Evolutionary conservation across 805 yeast genomes (phyloP).

Genomic region (Scheffersomyces ergatensis): DNA sequence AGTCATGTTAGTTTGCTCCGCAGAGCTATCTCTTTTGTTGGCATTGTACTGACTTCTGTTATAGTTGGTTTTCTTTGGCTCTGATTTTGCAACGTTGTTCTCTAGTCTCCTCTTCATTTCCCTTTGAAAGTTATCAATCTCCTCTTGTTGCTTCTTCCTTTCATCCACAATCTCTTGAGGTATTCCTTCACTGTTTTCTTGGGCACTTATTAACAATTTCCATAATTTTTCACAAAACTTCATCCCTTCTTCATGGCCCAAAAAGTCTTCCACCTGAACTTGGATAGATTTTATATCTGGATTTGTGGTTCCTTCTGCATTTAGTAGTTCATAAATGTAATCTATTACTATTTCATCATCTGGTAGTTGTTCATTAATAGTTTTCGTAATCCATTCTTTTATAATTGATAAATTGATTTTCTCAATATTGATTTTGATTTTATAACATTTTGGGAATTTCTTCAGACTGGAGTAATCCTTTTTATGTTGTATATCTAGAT

Average conservation of each 20-base stretch:
- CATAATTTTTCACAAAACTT: slow-evolving; percentile 43
- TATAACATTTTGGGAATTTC: slow-evolving; percentile 35
- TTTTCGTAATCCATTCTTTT: slow-evolving; percentile 35
- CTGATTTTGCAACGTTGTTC: neutral
- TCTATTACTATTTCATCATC: slow-evolving; percentile 52
- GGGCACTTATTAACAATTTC: slow-evolving; percentile 44
- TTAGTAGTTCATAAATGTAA: slow-evolving; percentile 42
- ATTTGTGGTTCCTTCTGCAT: slow-evolving; percentile 18
- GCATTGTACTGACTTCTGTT: slow-evolving; percentile 17
- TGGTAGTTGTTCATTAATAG: slow-evolving; percentile 36
- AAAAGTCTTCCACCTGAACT: slow-evolving; percentile 43
- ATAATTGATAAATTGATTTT: slow-evolving; percentile 40
- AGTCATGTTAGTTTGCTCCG: slow-evolving; percentile 2
- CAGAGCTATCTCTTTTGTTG: slow-evolving; percentile 5
- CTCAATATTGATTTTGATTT: slow-evolving; percentile 21
- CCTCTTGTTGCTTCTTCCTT: slow-evolving; percentile 5
- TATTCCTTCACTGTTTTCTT: slow-evolving; percentile 43
- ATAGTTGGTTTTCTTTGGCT: slow-evolving; percentile 20
- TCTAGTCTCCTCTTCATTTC: neutral
- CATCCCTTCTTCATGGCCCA: slow-evolving; percentile 38
- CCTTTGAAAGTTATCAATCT: slow-evolving; percentile 4
- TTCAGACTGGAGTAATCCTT: slow-evolving; percentile 11
- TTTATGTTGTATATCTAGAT: slow-evolving; percentile 6
- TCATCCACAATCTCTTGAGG: slow-evolving; percentile 22
- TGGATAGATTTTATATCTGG: slow-evolving; percentile 42